Conservation (phyloP, 345 rosid genomes). For the Hibiscus syriacus region DNA sequence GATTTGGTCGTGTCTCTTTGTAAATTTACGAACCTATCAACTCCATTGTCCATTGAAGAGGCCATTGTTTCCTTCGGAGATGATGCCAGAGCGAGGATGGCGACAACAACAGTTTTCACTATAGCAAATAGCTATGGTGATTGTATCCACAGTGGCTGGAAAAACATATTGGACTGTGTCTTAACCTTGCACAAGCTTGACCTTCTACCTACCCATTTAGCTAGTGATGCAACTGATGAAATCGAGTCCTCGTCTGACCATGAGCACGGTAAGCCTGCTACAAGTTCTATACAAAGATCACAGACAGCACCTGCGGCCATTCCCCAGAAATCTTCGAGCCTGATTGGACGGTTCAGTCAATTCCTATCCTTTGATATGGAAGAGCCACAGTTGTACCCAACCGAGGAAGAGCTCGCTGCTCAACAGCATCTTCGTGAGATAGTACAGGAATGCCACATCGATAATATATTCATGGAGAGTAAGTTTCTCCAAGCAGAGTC, state of each 20-base stretch:
- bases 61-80: slow-evolving; percentile 52
- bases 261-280: slow-evolving; percentile 32
- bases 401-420: slow-evolving; percentile 58
- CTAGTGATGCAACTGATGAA: slow-evolving; percentile 57
- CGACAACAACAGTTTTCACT: slow-evolving; percentile 51
- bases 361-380: slow-evolving; percentile 63
- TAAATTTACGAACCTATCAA: slow-evolving; percentile 50
- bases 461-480: slow-evolving; percentile 66
- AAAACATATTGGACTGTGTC: slow-evolving; percentile 53
- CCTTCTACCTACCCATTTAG: slow-evolving; percentile 51
- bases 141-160: slow-evolving; percentile 55
- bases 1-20: slow-evolving; percentile 64
- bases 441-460: slow-evolving; percentile 50
- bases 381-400: slow-evolving; percentile 49
- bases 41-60: slow-evolving; percentile 42
- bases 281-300: slow-evolving; percentile 24
- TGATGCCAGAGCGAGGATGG: slow-evolving; percentile 54
- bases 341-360: slow-evolving; percentile 68
- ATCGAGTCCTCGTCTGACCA: slow-evolving; percentile 36
- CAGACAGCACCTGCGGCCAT: slow-evolving; percentile 27
- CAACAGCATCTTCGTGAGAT: slow-evolving; percentile 42
- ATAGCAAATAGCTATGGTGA: slow-evolving; percentile 65
- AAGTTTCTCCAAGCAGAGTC: slow-evolving; percentile 73
- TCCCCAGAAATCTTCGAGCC: slow-evolving; percentile 45
- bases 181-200: slow-evolving; percentile 60